phyloP scores from a whole-genome alignment of 2,329 filamentous ascomycete genomes.

The Pezicula carpinea region DNA sequence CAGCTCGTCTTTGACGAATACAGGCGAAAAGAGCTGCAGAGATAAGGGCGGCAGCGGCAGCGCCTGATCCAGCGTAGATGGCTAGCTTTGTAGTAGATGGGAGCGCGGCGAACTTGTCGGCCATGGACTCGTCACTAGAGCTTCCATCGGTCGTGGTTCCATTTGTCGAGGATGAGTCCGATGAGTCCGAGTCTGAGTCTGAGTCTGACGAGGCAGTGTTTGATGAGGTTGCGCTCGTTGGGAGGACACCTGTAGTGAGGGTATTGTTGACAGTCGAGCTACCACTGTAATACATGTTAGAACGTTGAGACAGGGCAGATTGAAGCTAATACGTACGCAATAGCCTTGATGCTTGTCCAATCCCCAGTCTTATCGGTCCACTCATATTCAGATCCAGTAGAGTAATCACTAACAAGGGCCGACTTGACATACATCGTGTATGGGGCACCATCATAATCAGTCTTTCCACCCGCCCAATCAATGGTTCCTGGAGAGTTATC shows the following conservation, averaged over 20 bases:
- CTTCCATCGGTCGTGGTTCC: not conserved
- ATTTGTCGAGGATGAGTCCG: not conserved
- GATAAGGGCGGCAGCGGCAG: constrained; percentile 38
- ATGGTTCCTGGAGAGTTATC: constrained; percentile 51
- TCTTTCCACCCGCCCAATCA: constrained; percentile 65
- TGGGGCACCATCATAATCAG: constrained; percentile 60
- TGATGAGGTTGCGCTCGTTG: not conserved
- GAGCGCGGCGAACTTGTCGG: constrained; percentile 51
- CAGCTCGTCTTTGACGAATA: constrained; percentile 48
- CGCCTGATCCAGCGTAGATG: constrained; percentile 46
- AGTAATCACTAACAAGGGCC: constrained; percentile 52
- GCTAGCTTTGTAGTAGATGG: constrained; percentile 45
- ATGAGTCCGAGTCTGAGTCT: not conserved
- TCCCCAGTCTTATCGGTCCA: constrained; percentile 58
- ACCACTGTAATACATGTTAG: constrained; percentile 36
- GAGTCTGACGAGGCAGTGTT: not conserved
- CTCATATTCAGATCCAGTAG: constrained; percentile 57
- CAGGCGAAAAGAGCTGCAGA: constrained; percentile 46
- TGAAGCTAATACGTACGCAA: constrained; percentile 38
- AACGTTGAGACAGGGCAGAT: not conserved
- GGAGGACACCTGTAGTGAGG: constrained; percentile 26
- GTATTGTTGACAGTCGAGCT: constrained; percentile 51
- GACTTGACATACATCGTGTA: constrained; percentile 72
- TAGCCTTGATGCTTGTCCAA: constrained; percentile 59
- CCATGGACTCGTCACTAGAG: constrained; percentile 28